Evolutionary conservation across 495 filamentous ascomycete genomes (phyloP).

Genomic region (Sabuloglossum arenarium): DNA sequence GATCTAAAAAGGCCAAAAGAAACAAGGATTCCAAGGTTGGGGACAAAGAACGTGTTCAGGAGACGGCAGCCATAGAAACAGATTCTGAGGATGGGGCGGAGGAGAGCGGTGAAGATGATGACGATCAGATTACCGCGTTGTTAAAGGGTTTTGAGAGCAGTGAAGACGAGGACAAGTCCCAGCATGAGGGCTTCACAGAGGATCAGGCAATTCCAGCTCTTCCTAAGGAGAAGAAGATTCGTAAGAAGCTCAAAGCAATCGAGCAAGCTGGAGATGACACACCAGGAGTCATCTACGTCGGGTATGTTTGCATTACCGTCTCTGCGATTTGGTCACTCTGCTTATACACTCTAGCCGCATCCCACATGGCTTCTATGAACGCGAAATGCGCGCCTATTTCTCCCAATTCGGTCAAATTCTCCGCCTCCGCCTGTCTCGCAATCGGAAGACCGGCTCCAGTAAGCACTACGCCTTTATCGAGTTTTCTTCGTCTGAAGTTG

Average conservation of each 20-base stretch:
- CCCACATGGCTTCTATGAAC: constrained; percentile 90
- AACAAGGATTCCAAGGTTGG: constrained; percentile 11
- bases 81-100: constrained; percentile 14
- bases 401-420: constrained; percentile 80
- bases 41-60: constrained; percentile 22
- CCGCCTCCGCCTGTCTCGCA: constrained; percentile 70
- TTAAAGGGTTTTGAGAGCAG: constrained; percentile 69
- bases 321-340: neutral
- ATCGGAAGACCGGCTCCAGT: constrained; percentile 65
- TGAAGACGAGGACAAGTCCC: constrained; percentile 32
- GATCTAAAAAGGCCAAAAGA: constrained; percentile 10
- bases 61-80: constrained; percentile 15
- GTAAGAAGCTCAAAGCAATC: constrained; percentile 40
- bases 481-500: constrained; percentile 57
- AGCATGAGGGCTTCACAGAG: constrained; percentile 7
- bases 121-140: constrained; percentile 49
- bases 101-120: constrained; percentile 20
- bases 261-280: constrained; percentile 17
- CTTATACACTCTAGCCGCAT: constrained; percentile 32
- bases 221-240: constrained; percentile 25
- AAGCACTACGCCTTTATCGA: constrained; percentile 92
- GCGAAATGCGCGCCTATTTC: constrained; percentile 86
- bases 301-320: constrained; percentile 19
- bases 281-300: constrained; percentile 72
- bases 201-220: constrained; percentile 34